phyloP scores from a whole-genome alignment of 2,329 filamentous ascomycete genomes.

The Ceratocystis ficicola region DNA sequence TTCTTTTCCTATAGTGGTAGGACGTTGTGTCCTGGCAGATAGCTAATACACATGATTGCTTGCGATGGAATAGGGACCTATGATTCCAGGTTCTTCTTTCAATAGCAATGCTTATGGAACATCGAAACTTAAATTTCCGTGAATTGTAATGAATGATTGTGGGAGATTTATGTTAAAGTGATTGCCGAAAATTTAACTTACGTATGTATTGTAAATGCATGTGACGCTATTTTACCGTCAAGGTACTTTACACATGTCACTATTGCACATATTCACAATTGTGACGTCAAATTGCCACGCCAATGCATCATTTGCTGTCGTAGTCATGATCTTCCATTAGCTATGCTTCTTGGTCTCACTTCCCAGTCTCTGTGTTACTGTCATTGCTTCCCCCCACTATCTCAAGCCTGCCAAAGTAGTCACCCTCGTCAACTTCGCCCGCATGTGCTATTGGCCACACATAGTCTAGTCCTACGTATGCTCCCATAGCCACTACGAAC shows the following conservation, averaged over 20 bases:
- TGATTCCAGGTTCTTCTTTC: background rate
- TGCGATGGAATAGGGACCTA: background rate
- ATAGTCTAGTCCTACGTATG: slow-evolving; percentile 24
- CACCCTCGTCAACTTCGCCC: slow-evolving; percentile 25
- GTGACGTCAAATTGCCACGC: too few species aligned
- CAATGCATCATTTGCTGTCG: too few species aligned
- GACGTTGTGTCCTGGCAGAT: background rate
- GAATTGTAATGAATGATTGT: too few species aligned
- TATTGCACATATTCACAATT: too few species aligned
- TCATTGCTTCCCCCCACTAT: background rate
- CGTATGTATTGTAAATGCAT: too few species aligned
- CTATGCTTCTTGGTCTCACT: background rate
- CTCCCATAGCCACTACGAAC: slow-evolving; percentile 23
- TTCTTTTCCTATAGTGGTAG: background rate
- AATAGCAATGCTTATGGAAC: slow-evolving; percentile 3
- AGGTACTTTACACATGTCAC: too few species aligned
- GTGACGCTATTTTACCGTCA: too few species aligned
- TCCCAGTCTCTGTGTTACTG: background rate
- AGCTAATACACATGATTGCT: background rate
- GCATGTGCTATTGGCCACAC: slow-evolving; percentile 24
- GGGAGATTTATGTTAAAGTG: too few species aligned
- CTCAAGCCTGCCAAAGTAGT: slow-evolving; percentile 27
- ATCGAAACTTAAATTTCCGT: background rate
- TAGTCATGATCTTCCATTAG: too few species aligned
- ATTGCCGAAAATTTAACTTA: too few species aligned